Evolutionary conservation across 805 yeast species (phyloP).

Genomic region (Starmera dryadoides): DNA sequence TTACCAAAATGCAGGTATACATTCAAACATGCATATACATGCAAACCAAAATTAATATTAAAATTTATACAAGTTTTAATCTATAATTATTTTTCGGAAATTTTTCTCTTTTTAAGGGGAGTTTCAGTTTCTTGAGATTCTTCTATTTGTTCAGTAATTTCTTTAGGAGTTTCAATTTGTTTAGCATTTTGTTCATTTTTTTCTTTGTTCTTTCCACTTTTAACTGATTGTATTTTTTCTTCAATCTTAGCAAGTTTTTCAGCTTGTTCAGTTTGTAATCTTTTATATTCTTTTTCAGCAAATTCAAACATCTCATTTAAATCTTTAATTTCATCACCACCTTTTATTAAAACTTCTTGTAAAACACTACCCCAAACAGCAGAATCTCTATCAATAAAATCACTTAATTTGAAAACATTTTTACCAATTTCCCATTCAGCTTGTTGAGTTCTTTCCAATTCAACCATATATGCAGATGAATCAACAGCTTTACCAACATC

Average conservation of each 20-base stretch:
- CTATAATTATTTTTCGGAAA: too few relatives aligned
- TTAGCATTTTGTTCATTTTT: neutral
- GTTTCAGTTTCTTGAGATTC: too few relatives aligned
- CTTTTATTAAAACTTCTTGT: constrained; percentile 41
- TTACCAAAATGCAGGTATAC: too few relatives aligned
- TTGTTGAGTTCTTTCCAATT: constrained; percentile 65
- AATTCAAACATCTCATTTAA: constrained; percentile 7
- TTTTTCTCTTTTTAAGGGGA: too few relatives aligned
- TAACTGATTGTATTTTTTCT: neutral
- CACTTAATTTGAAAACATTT: constrained; percentile 59
- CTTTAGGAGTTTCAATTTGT: too few relatives aligned
- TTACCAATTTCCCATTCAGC: constrained; percentile 77
- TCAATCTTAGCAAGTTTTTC: neutral
- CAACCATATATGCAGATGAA: constrained; percentile 84
- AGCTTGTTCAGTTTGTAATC: too few relatives aligned
- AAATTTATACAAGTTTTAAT: too few relatives aligned
- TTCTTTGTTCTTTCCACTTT: neutral
- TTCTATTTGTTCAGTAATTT: too few relatives aligned
- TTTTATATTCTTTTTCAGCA: neutral
- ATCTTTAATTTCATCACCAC: constrained; percentile 28
- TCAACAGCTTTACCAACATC: constrained; percentile 81
- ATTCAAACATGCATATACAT: too few relatives aligned
- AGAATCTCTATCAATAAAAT: constrained; percentile 55
- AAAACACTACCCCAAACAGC: constrained; percentile 66
- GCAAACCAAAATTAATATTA: too few relatives aligned